phyloP scores from a whole-genome alignment of 768 basidiomycete species.

The Serendipita sp. region DNA sequence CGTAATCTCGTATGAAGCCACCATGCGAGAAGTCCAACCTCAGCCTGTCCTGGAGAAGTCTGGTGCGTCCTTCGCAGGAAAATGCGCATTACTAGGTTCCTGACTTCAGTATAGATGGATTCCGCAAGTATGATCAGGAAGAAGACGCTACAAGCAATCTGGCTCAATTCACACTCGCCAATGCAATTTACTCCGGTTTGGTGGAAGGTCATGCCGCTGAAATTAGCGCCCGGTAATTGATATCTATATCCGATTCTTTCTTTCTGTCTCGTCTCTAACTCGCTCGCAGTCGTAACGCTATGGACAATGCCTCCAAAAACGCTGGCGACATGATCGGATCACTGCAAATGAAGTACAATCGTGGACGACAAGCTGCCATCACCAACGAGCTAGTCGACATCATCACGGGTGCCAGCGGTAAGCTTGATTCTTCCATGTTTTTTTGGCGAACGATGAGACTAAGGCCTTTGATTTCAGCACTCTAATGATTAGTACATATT shows the following conservation, averaged over 20 bases:
- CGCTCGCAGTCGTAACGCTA: constrained; percentile 69
- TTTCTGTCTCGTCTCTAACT: not conserved
- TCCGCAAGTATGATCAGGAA: constrained; percentile 95
- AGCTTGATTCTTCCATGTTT: not conserved
- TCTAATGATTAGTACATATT: no score
- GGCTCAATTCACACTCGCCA: constrained; percentile 89
- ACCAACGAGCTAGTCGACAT: constrained; percentile 91
- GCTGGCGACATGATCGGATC: constrained; percentile 80
- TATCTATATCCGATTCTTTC: constrained; percentile 13
- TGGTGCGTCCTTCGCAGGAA: constrained; percentile 30
- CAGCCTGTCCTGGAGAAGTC: constrained; percentile 68
- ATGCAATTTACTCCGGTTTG: constrained; percentile 87
- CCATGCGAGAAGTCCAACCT: constrained; percentile 59
- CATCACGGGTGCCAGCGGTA: constrained; percentile 48
- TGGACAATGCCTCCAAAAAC: constrained; percentile 99
- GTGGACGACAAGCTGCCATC: constrained; percentile 95
- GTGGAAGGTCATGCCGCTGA: constrained; percentile 94
- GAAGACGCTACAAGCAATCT: constrained; percentile 90
- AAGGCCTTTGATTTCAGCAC: no score
- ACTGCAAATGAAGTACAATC: constrained; percentile 91
- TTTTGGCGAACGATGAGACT: no score
- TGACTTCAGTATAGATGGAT: constrained; percentile 39
- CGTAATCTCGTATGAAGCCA: constrained; percentile 79
- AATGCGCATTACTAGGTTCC: not conserved
- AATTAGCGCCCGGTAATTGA: constrained; percentile 68